These are phyloP conservation scores for Sisymbrium altissimum DNA, from an alignment of 345 rosid species.

Conservation along the genomic window DNA sequence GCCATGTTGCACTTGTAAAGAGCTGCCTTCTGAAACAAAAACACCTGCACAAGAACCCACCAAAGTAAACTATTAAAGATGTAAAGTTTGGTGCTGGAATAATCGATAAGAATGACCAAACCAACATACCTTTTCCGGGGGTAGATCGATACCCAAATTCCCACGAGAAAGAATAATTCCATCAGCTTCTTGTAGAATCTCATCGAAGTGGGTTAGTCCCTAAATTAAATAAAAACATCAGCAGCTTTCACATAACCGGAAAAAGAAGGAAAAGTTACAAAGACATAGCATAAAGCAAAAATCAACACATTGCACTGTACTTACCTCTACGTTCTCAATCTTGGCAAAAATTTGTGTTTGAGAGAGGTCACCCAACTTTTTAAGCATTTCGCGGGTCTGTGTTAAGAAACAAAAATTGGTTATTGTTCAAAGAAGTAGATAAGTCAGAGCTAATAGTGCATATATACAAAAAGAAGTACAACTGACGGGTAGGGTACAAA, in stretches of 20 bases:
- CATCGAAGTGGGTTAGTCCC: slow-evolving; percentile 97
- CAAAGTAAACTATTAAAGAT: background rate
- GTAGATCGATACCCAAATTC: slow-evolving; percentile 95
- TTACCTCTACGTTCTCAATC: slow-evolving; percentile 90
- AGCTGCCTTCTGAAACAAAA: slow-evolving; percentile 90
- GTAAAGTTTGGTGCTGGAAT: background rate
- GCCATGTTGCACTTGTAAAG: slow-evolving; percentile 93
- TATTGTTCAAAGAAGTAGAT: background rate
- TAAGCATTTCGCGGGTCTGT: slow-evolving; percentile 86
- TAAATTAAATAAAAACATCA: slow-evolving; percentile 17
- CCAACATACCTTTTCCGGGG: slow-evolving; percentile 83
- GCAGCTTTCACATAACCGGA: background rate
- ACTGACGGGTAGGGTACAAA: background rate
- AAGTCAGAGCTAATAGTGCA: background rate
- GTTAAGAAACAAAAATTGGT: slow-evolving; percentile 12
- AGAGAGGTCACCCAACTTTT: slow-evolving; percentile 71
- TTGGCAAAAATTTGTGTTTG: slow-evolving; percentile 96
- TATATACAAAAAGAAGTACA: background rate
- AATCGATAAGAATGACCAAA: slow-evolving; percentile 5
- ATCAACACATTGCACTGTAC: slow-evolving; percentile 5
- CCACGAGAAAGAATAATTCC: slow-evolving; percentile 99
- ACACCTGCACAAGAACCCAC: slow-evolving; percentile 51
- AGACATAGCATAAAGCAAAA: background rate
- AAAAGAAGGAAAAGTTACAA: background rate
- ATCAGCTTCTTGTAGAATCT: slow-evolving; percentile 97